These are phyloP conservation scores for Mortierella sp. DNA, from an alignment of 371 early-diverging fungal genomes.

Conservation along the genomic window DNA sequence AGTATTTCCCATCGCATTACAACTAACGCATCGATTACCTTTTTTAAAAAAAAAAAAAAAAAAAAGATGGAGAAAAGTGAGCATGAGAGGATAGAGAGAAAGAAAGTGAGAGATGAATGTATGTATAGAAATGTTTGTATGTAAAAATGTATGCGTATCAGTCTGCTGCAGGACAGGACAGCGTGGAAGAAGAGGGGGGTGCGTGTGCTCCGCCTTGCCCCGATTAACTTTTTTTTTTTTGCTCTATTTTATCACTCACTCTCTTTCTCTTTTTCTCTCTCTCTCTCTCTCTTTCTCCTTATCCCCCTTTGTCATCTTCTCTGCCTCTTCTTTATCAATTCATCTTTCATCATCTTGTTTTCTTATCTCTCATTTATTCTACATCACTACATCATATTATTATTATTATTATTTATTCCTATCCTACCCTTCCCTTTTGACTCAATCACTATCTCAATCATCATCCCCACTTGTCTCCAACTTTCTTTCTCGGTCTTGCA, in stretches of 20 bases:
- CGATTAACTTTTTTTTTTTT: background rate
- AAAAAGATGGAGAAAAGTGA: background rate
- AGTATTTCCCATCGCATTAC: no score
- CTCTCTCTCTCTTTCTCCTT: conserved; percentile 1
- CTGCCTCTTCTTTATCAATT: background rate
- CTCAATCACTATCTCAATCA: background rate
- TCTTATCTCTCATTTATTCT: background rate
- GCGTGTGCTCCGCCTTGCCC: background rate
- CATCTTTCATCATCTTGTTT: background rate
- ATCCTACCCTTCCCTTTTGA: background rate
- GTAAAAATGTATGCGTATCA: no score
- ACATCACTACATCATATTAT: background rate
- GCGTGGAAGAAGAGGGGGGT: no score
- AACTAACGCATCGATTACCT: background rate
- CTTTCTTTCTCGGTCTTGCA: background rate
- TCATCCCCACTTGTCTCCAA: background rate
- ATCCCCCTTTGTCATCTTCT: background rate
- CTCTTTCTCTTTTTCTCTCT: background rate
- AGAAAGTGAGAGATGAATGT: no score
- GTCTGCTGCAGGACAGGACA: no score
- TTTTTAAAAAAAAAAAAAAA: background rate
- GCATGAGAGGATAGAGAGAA: background rate
- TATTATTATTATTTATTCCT: background rate
- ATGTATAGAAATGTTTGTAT: no score
- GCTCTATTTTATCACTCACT: background rate